phyloP scores from a whole-genome alignment of 176 grass and related monocot species.

The Carex scoparia region DNA sequence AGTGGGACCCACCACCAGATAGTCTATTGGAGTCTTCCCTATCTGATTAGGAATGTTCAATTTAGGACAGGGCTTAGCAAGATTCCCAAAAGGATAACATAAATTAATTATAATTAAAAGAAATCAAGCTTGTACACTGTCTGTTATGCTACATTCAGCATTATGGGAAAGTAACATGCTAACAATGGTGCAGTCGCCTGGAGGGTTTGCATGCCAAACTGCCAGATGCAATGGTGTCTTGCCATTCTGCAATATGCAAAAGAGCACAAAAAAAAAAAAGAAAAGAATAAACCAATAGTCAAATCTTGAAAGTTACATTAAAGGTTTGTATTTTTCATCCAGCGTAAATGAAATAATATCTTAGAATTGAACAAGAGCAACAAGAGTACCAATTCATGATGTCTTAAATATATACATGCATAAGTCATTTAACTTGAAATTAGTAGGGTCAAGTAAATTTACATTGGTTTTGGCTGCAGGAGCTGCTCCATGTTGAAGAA shows the following conservation, averaged over 20 bases:
- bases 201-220: constrained; percentile 79
- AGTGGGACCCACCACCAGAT: constrained; percentile 46
- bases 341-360: no score
- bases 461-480: constrained; percentile 81
- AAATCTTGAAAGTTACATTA: not conserved
- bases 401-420: not conserved
- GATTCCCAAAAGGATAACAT: constrained; percentile 13
- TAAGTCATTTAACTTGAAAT: not conserved
- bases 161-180: constrained; percentile 59
- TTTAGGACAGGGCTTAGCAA: constrained; percentile 12
- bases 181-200: constrained; percentile 58
- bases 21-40: constrained; percentile 70
- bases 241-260: constrained; percentile 65
- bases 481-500: constrained; percentile 65
- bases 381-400: not conserved
- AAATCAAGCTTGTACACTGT: constrained; percentile 60
- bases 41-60: constrained; percentile 41
- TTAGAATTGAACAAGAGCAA: no score
- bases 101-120: constrained; percentile 32
- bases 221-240: constrained; percentile 94
- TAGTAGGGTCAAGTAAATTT: constrained; percentile 3
- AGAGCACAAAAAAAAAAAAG: not conserved
- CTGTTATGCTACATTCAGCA: constrained; percentile 77
- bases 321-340: no score
- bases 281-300: not conserved